phyloP scores from a whole-genome alignment of 2,329 filamentous ascomycete species.

The Dendryphion nanum region DNA sequence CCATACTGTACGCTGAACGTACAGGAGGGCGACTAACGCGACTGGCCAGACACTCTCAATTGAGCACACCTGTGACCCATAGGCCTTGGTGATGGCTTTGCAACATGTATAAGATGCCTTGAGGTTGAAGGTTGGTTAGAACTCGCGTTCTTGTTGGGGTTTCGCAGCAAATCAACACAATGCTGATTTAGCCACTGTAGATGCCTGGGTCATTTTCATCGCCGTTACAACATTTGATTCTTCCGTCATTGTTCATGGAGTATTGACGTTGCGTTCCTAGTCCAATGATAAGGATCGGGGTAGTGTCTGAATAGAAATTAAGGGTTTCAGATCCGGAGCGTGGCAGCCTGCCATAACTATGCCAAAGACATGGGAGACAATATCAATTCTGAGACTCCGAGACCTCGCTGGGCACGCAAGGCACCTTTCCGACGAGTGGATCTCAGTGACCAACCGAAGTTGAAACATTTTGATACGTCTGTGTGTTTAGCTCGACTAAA shows the following conservation, averaged over 20 bases:
- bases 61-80: slow-evolving; percentile 47
- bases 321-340: slow-evolving; percentile 35
- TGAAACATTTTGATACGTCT: slow-evolving; percentile 34
- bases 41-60: slow-evolving; percentile 56
- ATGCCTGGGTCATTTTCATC: no score
- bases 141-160: slow-evolving; percentile 42
- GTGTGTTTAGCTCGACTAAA: slow-evolving; percentile 44
- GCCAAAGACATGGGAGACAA: slow-evolving; percentile 22
- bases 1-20: slow-evolving; percentile 51
- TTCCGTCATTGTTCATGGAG: no score
- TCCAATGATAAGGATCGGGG: background rate
- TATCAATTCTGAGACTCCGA: slow-evolving; percentile 28
- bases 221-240: no score
- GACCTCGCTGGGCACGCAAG: slow-evolving; percentile 54
- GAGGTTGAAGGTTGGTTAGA: slow-evolving; percentile 44
- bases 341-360: slow-evolving; percentile 33
- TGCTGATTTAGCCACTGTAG: no score
- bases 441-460: slow-evolving; percentile 32
- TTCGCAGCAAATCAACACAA: slow-evolving; percentile 5
- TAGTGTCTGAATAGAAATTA: slow-evolving; percentile 6
- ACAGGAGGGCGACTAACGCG: slow-evolving; percentile 65
- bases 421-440: slow-evolving; percentile 61
- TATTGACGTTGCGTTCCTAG: background rate
- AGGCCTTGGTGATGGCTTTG: slow-evolving; percentile 52
- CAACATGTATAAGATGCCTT: slow-evolving; percentile 36